These are phyloP conservation scores for Cinchona pubescens DNA, from an alignment of 257 asterid species.

Conservation along the genomic window DNA sequence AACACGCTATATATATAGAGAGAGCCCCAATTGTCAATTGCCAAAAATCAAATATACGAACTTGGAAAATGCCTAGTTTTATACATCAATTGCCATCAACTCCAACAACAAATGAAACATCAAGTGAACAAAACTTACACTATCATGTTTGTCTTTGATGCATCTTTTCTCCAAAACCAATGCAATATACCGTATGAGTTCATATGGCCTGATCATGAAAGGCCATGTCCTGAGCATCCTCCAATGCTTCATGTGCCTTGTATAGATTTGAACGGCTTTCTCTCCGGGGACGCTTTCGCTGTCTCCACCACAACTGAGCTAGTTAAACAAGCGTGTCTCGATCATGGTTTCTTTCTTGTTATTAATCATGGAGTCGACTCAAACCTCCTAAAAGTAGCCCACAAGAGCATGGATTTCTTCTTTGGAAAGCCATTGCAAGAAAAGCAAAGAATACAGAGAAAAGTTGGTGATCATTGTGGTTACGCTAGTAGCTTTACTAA, in stretches of 20 bases:
- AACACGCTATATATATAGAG: neutral
- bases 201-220: constrained; percentile 72
- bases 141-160: constrained; percentile 52
- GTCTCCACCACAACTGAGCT: constrained; percentile 30
- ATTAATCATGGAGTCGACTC: constrained; percentile 66
- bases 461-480: constrained; percentile 60
- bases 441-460: constrained; percentile 50
- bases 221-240: constrained; percentile 42
- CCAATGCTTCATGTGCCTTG: constrained; percentile 50
- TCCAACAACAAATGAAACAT: constrained; percentile 22
- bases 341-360: constrained; percentile 61
- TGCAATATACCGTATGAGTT: constrained; percentile 60
- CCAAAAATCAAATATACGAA: neutral
- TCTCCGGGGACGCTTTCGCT: constrained; percentile 43
- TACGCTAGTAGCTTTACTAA: constrained; percentile 73
- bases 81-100: constrained; percentile 1
- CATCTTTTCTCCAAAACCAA: constrained; percentile 45
- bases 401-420: constrained; percentile 34
- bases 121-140: constrained; percentile 11
- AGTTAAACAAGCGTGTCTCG: constrained; percentile 52
- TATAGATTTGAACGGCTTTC: constrained; percentile 44
- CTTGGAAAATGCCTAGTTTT: constrained; percentile 2
- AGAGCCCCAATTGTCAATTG: neutral
- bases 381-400: constrained; percentile 47
- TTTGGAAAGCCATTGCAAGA: constrained; percentile 44